Evolutionary conservation across 176 grass and related monocot species (phyloP), one percentile per base, ranked within the genome.

Genomic region (Ampelocalamus luodianensis): DNA sequence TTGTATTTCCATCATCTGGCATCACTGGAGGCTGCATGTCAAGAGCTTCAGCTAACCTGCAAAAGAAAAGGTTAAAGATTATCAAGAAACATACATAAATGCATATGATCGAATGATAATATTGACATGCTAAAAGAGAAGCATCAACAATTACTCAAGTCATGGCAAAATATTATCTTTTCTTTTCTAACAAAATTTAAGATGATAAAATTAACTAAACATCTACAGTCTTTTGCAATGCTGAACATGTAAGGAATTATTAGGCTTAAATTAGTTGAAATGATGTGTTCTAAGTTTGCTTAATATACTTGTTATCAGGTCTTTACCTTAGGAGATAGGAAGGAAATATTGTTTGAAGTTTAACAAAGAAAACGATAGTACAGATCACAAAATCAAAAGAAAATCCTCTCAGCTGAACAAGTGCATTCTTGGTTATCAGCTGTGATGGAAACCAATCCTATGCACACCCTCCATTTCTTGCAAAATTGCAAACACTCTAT

Each of bases 21-120:
- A 99, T 92, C 74, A 96, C 91, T 49, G 97, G 97, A 86, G 90
- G 91, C 85, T 99, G 93, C 92, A 99, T 76, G 83, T 99, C 93
- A 94, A 99, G 88, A 78, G 91, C 88, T 90, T 99, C 97, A 59
- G 97, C 97, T 79, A 99, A 84, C 72, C 97, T 99, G 68, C 22
- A 88, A 79, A 79, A 42, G 22, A 69, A 37, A 74, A 79, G 5
- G 29, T 83, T 73, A 76, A 43, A 82, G 43, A 80, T 71, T 37
- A 26, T 74, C 14, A 83, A 84, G 32, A 78, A 85, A 63, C 65
- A 68, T 48, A 59, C 4, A 79, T 26, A 66, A 38, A 63, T 68
- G 46, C 20, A 50, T 66, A 51, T 39, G 14, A 62, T 26, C 1
- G 4, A 79, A 70, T 67, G n/a, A 61, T 74, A 66, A 49, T 34